Evolutionary conservation across 371 early-diverging fungal species (phyloP).

Genomic region (Mortierella sp.): DNA sequence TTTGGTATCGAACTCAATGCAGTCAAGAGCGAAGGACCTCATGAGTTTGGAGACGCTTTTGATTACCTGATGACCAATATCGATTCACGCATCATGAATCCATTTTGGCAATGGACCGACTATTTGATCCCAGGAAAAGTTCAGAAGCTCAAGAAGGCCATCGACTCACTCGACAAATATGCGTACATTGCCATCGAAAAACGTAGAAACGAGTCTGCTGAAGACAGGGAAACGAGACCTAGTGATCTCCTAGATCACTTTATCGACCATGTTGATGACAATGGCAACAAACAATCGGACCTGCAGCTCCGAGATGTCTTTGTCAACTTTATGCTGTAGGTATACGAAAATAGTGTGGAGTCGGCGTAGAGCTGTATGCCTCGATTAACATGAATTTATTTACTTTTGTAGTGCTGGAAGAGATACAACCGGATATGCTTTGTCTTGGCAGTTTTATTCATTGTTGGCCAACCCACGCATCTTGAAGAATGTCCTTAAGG

Average conservation of each 20-base stretch:
- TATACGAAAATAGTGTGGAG: background rate
- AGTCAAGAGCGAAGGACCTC: slow-evolving; percentile 21
- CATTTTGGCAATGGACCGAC: slow-evolving; percentile 47
- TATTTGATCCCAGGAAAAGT: slow-evolving; percentile 29
- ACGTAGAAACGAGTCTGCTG: slow-evolving; percentile 57
- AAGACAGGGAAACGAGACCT: slow-evolving; percentile 53
- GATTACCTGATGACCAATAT: slow-evolving; percentile 42
- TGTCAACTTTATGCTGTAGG: slow-evolving; percentile 48
- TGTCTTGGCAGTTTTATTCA: slow-evolving; percentile 52
- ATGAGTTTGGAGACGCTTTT: slow-evolving; percentile 52
- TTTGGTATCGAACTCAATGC: slow-evolving; percentile 44
- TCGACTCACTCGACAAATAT: slow-evolving; percentile 62
- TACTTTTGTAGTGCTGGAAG: slow-evolving; percentile 52
- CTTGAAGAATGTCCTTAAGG: slow-evolving; percentile 33
- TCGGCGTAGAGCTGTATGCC: background rate
- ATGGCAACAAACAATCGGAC: slow-evolving; percentile 62
- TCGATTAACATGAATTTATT: no score
- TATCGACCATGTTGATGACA: slow-evolving; percentile 63
- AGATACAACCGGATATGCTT: slow-evolving; percentile 63
- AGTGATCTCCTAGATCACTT: slow-evolving; percentile 71
- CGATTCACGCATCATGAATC: slow-evolving; percentile 33
- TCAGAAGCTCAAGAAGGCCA: slow-evolving; percentile 3
- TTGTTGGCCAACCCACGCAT: slow-evolving; percentile 42
- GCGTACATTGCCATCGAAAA: slow-evolving; percentile 60
- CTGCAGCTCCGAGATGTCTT: slow-evolving; percentile 52